Base-by-base conservation (phyloP, 805 yeast species). In the Yamadazyma sp. region DNA sequence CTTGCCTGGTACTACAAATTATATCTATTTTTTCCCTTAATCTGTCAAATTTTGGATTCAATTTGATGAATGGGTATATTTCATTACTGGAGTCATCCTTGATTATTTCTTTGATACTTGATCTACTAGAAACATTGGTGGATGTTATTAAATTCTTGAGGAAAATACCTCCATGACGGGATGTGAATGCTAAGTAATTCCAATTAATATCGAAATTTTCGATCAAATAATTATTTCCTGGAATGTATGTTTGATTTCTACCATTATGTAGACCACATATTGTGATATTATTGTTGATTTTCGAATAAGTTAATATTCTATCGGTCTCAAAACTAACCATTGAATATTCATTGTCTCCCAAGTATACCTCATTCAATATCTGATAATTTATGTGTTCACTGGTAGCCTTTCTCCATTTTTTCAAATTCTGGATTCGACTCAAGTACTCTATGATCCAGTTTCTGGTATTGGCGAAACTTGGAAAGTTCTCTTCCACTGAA, bases 371-470 rank as follows among this genome's bases (percentile, higher is more conserved):
- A 50, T 50, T 60, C 55, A 43, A 49, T 48, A 38, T 55, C 56
- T 31, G 63, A 39, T 20, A 65, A 40, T 36, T 52, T 47, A 36
- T 60, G 62, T 48, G 48, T 22, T 58, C 58, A 5, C 42, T 37
- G 1, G 58, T 55, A 12, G 45, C 51, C 40, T 63, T 67, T 30
- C 55, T 52, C 77, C 78, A 66, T 33, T 50, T 62, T 37, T 58
- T 63, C 22, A 49, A 36, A 5, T 53, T 39, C 6, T 56, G 45
- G 28, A 63, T 54, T 17, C 81, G 50, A 7, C 55, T 51, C 25
- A 70, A 58, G 45, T 73, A 63, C 48, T 76, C 82, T 31, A 52
- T 48, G 35, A 68, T 55, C 76, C 78, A 76, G n/a, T 43, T 41
- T n/a, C 36, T 42, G 3, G 73, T 61, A n/a, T 70, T 54, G 2